These are phyloP conservation scores for Pichia nakasei DNA, from an alignment of 805 yeast genomes.

Conservation along the genomic window DNA sequence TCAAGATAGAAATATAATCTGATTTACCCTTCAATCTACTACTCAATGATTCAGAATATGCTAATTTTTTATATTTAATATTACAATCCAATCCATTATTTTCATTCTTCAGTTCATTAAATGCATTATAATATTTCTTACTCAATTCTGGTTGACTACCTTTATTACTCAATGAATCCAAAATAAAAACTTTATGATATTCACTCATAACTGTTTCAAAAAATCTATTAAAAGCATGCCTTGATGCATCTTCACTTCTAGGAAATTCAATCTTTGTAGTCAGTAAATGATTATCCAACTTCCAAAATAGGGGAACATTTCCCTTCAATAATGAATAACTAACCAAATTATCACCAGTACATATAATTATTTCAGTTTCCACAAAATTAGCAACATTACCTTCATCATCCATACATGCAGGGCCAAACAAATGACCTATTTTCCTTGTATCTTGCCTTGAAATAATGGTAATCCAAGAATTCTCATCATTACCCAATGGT, in stretches of 20 bases:
- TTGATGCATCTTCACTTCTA: slow-evolving; percentile 45
- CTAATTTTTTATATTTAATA: slow-evolving; percentile 28
- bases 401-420: slow-evolving; percentile 50
- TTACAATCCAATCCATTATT: slow-evolving; percentile 2
- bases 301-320: slow-evolving; percentile 50
- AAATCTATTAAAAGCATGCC: slow-evolving; percentile 42
- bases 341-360: slow-evolving; percentile 28
- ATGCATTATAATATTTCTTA: slow-evolving; percentile 26
- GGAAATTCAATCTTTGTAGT: slow-evolving; percentile 39
- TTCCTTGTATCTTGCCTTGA: slow-evolving; percentile 43
- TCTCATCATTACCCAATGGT: slow-evolving; percentile 24
- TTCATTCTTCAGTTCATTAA: slow-evolving; percentile 11
- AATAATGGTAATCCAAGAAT: slow-evolving; percentile 33
- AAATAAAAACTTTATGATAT: slow-evolving; percentile 40
- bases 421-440: slow-evolving; percentile 43
- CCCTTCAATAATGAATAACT: slow-evolving; percentile 41
- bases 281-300: slow-evolving; percentile 36
- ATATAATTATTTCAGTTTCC: slow-evolving; percentile 41
- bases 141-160: slow-evolving; percentile 40
- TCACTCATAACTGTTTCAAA: slow-evolving; percentile 39
- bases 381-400: slow-evolving; percentile 53
- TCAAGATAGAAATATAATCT: slow-evolving; percentile 16
- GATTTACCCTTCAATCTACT: slow-evolving; percentile 25
- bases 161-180: slow-evolving; percentile 38
- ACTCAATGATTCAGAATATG: slow-evolving; percentile 25